These are phyloP conservation scores for Coemansia sp. DNA, from an alignment of 192 early-diverging fungal species.

Conservation along the genomic window DNA sequence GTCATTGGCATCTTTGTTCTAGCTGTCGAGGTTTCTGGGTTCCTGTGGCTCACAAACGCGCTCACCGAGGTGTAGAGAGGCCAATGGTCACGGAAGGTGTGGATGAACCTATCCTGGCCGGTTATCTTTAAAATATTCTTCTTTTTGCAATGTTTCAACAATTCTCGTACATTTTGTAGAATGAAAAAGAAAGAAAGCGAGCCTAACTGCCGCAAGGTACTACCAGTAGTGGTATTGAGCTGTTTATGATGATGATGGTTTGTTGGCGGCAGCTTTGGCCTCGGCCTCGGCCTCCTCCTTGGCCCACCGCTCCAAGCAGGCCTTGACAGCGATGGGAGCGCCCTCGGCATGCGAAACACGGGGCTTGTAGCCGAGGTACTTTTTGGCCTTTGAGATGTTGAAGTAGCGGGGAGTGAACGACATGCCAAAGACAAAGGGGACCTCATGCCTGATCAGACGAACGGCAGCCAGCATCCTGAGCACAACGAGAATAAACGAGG, in stretches of 20 bases:
- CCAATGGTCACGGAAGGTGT: too few relatives aligned
- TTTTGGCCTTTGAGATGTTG: constrained; percentile 85
- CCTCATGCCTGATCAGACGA: constrained; percentile 67
- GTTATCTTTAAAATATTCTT: not conserved
- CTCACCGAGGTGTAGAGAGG: constrained; percentile 19
- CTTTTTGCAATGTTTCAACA: not conserved
- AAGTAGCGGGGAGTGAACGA: constrained; percentile 81
- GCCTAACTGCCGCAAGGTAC: not conserved
- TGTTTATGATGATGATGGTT: too few relatives aligned
- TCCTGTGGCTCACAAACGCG: constrained; percentile 49
- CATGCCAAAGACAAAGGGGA: constrained; percentile 78
- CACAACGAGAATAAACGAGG: constrained; percentile 64
- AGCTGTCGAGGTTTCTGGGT: constrained; percentile 46
- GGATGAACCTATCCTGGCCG: not conserved
- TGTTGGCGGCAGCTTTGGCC: not conserved
- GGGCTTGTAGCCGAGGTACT: constrained; percentile 65
- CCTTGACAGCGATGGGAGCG: constrained; percentile 45
- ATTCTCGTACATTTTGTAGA: not conserved
- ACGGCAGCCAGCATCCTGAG: constrained; percentile 62
- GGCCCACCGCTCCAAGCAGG: constrained; percentile 50
- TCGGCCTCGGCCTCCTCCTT: constrained; percentile 24
- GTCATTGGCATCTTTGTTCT: constrained; percentile 52
- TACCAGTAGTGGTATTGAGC: too few relatives aligned
- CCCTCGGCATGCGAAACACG: constrained; percentile 60
- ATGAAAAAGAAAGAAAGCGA: not conserved